Evolutionary conservation across 2,329 filamentous ascomycete species (phyloP).

Genomic region (Remersonia thermophila): DNA sequence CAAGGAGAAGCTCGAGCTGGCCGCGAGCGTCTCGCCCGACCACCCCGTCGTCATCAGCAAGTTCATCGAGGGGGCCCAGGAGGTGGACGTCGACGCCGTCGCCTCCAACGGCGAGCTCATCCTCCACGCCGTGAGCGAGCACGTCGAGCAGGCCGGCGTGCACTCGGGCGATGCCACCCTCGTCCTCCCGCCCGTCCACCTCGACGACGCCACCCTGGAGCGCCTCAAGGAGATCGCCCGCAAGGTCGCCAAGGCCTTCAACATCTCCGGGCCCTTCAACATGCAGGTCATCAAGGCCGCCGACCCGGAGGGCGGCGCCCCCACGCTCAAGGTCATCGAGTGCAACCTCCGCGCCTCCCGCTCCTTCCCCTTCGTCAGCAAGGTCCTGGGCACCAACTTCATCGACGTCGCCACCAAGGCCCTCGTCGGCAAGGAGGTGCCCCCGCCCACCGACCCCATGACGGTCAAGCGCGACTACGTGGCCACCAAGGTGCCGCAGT

Average conservation of each 20-base stretch:
- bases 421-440: constrained; percentile 73
- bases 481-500: constrained; percentile 96
- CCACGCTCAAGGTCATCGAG: constrained; percentile 87
- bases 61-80: constrained; percentile 92
- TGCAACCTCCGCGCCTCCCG: constrained; percentile 95
- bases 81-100: constrained; percentile 94
- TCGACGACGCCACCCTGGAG: constrained; percentile 65
- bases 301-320: constrained; percentile 59
- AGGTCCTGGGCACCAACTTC: constrained; percentile 93
- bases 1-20: constrained; percentile 87
- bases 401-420: constrained; percentile 92
- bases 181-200: constrained; percentile 71
- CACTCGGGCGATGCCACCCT: constrained; percentile 96
- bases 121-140: constrained; percentile 85
- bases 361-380: constrained; percentile 96
- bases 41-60: constrained; percentile 97
- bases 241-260: constrained; percentile 95
- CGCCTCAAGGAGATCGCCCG: constrained; percentile 90
- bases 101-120: constrained; percentile 76
- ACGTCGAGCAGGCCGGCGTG: constrained; percentile 93
- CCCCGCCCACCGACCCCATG: constrained; percentile 82
- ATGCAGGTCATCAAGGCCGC: constrained; percentile 99
- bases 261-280: constrained; percentile 96
- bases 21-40: constrained; percentile 82
- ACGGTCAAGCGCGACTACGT: constrained; percentile 77